phyloP scores from a whole-genome alignment of 805 yeast genomes.

The Hanseniaspora lindneri region DNA sequence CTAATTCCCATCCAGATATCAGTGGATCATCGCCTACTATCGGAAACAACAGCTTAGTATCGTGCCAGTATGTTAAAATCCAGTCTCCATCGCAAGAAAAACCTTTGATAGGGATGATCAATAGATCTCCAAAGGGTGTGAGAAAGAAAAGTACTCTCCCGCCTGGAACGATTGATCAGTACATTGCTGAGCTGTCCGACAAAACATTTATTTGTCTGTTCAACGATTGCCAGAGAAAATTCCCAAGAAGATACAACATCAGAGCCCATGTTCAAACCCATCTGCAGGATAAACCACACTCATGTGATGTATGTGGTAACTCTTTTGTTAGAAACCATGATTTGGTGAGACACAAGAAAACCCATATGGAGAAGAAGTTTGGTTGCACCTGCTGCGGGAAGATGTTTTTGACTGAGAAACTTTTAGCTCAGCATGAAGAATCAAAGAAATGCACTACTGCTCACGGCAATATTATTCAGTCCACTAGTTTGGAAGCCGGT shows the following conservation, averaged over 20 bases:
- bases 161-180: constrained; percentile 77
- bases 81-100: constrained; percentile 11
- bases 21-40: neutral
- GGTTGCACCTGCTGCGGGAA: constrained; percentile 85
- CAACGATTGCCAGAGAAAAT: constrained; percentile 67
- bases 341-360: constrained; percentile 74
- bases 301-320: constrained; percentile 63
- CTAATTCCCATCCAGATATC: neutral
- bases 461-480: neutral
- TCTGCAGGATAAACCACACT: constrained; percentile 83
- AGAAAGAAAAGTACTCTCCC: constrained; percentile 47
- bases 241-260: constrained; percentile 80
- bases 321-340: constrained; percentile 94
- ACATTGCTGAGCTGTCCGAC: constrained; percentile 69
- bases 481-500: neutral
- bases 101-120: constrained; percentile 15
- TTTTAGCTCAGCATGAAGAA: constrained; percentile 65
- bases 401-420: constrained; percentile 80
- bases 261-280: constrained; percentile 96
- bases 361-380: constrained; percentile 63
- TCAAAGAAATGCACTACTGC: constrained; percentile 61
- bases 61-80: constrained; percentile 12
- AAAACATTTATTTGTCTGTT: constrained; percentile 64
- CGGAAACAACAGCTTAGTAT: neutral
- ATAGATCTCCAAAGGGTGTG: constrained; percentile 17